These are phyloP conservation scores for Prillingera fragicola DNA, from an alignment of 1,284 basidiomycete species.

Conservation along the genomic window DNA sequence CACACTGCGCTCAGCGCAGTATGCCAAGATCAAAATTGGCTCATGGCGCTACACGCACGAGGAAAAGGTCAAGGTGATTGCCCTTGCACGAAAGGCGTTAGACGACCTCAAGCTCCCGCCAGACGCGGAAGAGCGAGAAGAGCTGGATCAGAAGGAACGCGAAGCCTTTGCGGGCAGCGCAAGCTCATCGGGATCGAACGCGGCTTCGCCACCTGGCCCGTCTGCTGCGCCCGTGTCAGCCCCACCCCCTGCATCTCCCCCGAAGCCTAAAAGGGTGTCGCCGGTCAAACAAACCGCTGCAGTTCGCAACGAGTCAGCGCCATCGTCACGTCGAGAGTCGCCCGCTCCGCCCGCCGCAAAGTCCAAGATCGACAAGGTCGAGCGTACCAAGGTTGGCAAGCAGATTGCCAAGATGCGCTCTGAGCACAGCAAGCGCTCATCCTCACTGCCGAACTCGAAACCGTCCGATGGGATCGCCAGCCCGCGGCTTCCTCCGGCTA, in stretches of 20 bases:
- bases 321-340: conserved; percentile 5
- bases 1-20: conserved; percentile 34
- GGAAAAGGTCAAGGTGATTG: conserved; percentile 31
- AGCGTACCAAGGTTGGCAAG: conserved; percentile 25
- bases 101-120: conserved; percentile 33
- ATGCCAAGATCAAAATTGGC: conserved; percentile 43
- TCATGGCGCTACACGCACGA: conserved; percentile 34
- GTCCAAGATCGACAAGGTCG: conserved; percentile 3
- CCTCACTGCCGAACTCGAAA: conserved; percentile 22
- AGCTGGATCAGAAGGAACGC: conserved; percentile 32
- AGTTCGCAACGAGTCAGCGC: not conserved
- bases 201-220: conserved; percentile 2
- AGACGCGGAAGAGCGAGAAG: conserved; percentile 37
- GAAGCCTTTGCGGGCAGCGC: conserved; percentile 19
- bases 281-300: conserved; percentile 1
- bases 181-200: conserved; percentile 2
- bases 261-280: conserved; percentile 1
- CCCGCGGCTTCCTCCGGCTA: conserved; percentile 5
- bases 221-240: not conserved
- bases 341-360: conserved; percentile 1
- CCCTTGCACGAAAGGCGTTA: conserved; percentile 35
- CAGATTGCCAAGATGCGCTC: conserved; percentile 29
- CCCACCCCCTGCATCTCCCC: not conserved
- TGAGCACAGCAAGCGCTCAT: conserved; percentile 20
- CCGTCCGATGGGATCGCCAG: conserved; percentile 11